These are phyloP conservation scores for Protomyces gravidus DNA, from an alignment of 1,139 yeast species.

Conservation along the genomic window DNA sequence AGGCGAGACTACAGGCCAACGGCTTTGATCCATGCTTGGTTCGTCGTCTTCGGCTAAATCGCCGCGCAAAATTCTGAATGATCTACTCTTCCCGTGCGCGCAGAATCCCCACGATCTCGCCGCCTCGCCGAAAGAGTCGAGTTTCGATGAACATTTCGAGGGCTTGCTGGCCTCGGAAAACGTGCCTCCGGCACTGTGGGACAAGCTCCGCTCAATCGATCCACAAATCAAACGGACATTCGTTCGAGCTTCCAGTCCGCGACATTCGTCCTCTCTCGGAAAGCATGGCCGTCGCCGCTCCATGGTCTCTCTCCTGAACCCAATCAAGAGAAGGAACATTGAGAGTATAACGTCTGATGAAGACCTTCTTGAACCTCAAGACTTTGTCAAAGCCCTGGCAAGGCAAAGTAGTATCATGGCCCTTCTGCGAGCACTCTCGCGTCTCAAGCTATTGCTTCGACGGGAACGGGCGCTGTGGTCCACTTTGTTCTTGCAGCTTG, in stretches of 20 bases:
- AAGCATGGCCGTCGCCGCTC: slow-evolving; percentile 17
- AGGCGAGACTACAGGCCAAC: no score
- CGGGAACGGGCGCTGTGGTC: slow-evolving; percentile 30
- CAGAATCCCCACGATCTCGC: no score
- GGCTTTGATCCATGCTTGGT: no score
- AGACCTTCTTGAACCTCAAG: not conserved
- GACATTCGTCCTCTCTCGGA: not conserved
- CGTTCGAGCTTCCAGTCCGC: not conserved
- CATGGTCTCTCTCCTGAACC: not conserved
- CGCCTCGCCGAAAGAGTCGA: no score
- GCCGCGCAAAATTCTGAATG: not conserved
- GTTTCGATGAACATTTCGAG: slow-evolving; percentile 9
- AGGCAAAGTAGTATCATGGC: not conserved
- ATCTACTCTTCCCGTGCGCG: no score
- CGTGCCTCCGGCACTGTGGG: slow-evolving; percentile 9
- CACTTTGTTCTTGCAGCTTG: slow-evolving; percentile 16
- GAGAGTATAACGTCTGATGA: not conserved
- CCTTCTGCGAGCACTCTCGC: not conserved
- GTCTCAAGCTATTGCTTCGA: slow-evolving; percentile 28
- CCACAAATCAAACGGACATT: slow-evolving; percentile 9
- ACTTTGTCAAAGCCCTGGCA: not conserved
- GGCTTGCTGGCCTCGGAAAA: slow-evolving; percentile 3
- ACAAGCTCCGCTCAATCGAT: slow-evolving; percentile 15
- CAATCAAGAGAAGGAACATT: slow-evolving; percentile 4
- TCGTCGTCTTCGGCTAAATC: not conserved